A percentile compares a stretch with the other conserved stretches of the same genome.
Conservation (phyloP, 73 alveolate species). For the Symbiodinium pilosum region DNA sequence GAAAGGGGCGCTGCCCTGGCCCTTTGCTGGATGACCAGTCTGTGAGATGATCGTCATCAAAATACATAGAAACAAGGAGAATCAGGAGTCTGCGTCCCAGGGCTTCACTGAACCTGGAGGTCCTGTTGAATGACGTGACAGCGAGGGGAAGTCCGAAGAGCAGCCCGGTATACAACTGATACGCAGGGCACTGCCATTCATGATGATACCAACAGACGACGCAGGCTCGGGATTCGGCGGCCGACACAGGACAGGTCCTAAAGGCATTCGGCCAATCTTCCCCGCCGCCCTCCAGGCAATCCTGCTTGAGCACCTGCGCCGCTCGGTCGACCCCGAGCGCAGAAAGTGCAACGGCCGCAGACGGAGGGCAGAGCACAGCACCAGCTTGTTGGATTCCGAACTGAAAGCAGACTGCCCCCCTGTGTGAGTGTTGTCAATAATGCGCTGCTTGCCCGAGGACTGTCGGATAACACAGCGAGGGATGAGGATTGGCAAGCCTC, state of each 20-base stretch:
- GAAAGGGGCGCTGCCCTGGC: neutral
- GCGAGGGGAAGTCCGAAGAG: conserved; percentile 36
- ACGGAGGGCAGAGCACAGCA: neutral
- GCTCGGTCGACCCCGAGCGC: neutral
- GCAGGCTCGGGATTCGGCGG: neutral
- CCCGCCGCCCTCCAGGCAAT: neutral
- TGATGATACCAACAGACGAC: neutral
- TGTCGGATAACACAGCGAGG: neutral
- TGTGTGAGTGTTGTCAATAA: neutral
- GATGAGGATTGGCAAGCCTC: too few relatives aligned
- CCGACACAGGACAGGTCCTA: neutral
- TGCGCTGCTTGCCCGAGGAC: neutral
- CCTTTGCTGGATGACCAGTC: neutral
- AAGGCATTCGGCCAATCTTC: conserved; percentile 29
- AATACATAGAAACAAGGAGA: neutral
- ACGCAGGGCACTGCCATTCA: neutral
- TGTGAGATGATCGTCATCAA: neutral
- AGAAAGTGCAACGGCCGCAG: neutral
- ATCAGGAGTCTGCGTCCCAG: neutral
- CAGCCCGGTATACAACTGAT: neutral
- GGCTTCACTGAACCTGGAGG: neutral
- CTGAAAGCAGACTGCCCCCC: neutral
- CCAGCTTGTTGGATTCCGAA: neutral
- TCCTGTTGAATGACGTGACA: neutral
- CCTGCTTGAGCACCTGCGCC: neutral